These are phyloP conservation scores for Nigrograna mackinnonii DNA, from an alignment of 2,329 filamentous ascomycete species.

Conservation along the genomic window DNA sequence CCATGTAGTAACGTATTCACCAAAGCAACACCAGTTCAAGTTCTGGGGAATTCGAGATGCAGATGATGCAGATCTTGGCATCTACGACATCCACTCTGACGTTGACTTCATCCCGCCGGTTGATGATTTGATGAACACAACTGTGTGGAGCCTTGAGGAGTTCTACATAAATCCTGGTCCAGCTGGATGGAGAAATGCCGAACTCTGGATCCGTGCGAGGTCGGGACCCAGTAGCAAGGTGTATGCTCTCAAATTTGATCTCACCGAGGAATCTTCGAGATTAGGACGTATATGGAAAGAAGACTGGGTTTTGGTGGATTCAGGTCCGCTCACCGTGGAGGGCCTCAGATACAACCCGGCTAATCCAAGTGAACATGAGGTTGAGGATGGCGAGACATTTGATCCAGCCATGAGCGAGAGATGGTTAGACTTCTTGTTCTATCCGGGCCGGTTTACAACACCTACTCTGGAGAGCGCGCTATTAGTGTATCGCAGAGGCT, in stretches of 20 bases:
- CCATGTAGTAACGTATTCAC: conserved; percentile 81
- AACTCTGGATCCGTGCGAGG: conserved; percentile 56
- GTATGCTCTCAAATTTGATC: conserved; percentile 73
- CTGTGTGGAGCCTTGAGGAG: conserved; percentile 55
- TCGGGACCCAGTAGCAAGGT: conserved; percentile 63
- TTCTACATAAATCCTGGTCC: conserved; percentile 46
- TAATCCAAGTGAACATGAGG: conserved; percentile 41
- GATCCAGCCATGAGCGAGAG: conserved; percentile 63
- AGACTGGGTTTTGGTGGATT: conserved; percentile 51
- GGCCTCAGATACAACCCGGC: conserved; percentile 40
- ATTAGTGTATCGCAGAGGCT: conserved; percentile 74
- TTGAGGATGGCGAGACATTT: conserved; percentile 47
- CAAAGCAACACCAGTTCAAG: conserved; percentile 89
- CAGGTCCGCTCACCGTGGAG: conserved; percentile 45
- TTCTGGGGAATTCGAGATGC: conserved; percentile 79
- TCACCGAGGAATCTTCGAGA: conserved; percentile 63
- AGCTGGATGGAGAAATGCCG: conserved; percentile 41
- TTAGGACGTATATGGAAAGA: conserved; percentile 71
- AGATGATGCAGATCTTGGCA: conserved; percentile 59
- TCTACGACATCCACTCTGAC: conserved; percentile 73
- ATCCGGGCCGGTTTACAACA: conserved; percentile 78
- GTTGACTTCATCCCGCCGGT: conserved; percentile 65
- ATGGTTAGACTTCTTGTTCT: conserved; percentile 84
- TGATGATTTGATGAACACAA: conserved; percentile 53
- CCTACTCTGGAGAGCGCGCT: conserved; percentile 83